Conservation (phyloP, 2,329 filamentous ascomycete species). For the Fusarium decemcellulare region DNA sequence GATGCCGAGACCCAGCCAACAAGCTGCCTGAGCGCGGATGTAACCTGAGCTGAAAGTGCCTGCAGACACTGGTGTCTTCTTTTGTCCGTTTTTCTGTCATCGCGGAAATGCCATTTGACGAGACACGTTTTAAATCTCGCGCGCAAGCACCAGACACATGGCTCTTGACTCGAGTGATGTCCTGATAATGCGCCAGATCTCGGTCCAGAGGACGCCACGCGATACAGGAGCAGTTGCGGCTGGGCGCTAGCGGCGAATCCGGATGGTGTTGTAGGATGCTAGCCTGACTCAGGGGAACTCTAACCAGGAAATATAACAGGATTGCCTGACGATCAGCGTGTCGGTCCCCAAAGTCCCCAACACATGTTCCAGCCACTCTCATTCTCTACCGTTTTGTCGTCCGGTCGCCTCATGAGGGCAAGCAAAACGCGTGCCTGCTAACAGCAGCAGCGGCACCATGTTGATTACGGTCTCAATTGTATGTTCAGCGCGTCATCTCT, state of each 20-base stretch:
- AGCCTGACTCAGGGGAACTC: background rate
- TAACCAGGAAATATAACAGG: background rate
- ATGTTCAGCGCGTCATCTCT: background rate
- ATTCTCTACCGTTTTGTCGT: background rate
- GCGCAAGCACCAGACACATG: no score
- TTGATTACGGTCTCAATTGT: background rate
- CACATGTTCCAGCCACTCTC: background rate
- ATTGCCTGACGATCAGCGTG: no score
- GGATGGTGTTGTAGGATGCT: background rate
- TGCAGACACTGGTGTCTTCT: no score
- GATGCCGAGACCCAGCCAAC: no score
- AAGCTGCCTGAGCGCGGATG: no score
- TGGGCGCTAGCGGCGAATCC: background rate
- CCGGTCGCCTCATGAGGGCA: background rate
- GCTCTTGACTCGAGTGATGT: no score
- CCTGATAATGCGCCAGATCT: no score
- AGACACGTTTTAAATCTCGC: no score
- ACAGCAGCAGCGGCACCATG: background rate
- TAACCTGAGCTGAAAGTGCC: no score
- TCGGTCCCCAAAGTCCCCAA: background rate
- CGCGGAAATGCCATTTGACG: no score
- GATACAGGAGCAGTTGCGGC: background rate
- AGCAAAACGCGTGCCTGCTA: background rate
- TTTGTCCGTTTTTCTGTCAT: no score
- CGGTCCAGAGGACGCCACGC: background rate